Evolutionary conservation across 345 rosid genomes (phyloP).

Genomic region (Populus tremula): DNA sequence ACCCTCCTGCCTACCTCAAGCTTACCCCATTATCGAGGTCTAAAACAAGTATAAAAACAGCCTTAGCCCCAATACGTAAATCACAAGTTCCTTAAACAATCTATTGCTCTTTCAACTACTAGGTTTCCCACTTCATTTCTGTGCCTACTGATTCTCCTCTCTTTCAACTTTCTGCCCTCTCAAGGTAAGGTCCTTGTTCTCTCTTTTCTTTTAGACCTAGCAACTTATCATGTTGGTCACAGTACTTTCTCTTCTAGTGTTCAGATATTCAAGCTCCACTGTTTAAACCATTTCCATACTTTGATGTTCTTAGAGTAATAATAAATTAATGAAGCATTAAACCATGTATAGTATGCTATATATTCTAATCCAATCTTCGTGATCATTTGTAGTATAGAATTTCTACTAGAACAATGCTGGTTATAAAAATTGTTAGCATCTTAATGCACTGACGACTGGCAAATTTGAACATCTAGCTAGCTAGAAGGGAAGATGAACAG

Average conservation of each 20-base stretch:
- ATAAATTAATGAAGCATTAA: too few species aligned
- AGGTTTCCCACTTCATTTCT: background rate
- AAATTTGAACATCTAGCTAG: too few species aligned
- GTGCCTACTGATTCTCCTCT: background rate
- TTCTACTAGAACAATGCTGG: background rate
- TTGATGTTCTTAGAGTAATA: too few species aligned
- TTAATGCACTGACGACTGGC: background rate
- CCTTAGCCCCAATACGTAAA: constrained; percentile 20
- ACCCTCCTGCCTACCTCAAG: constrained; percentile 20
- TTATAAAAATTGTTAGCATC: background rate
- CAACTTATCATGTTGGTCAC: background rate
- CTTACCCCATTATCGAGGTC: constrained; percentile 31
- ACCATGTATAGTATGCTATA: too few species aligned
- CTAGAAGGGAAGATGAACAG: constrained; percentile 50
- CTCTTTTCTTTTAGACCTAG: background rate
- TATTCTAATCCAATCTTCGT: background rate
- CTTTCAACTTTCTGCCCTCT: background rate
- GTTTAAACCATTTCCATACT: background rate
- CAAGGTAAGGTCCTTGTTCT: background rate
- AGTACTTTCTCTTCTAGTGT: background rate
- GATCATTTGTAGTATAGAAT: background rate
- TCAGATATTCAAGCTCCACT: background rate
- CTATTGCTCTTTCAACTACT: constrained; percentile 3
- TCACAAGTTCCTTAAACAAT: constrained; percentile 23
- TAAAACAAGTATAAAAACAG: constrained; percentile 31